phyloP scores from a whole-genome alignment of 257 asterid genomes.

The Verbena officinalis region DNA sequence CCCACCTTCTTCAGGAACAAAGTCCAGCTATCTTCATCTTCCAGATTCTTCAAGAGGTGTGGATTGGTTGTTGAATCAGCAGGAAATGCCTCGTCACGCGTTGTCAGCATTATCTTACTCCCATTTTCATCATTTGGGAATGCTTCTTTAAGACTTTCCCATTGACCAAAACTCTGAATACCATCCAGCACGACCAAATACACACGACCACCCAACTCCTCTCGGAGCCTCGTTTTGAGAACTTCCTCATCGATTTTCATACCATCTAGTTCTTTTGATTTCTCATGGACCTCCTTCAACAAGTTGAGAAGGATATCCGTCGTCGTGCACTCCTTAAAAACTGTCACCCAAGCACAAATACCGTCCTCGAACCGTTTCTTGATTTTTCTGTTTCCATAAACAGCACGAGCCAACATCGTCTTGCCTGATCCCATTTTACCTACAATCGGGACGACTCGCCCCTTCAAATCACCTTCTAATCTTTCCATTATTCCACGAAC shows the following conservation, averaged over 20 bases:
- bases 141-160: constrained; percentile 16
- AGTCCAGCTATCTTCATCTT: constrained; percentile 23
- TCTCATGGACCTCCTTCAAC: constrained; percentile 26
- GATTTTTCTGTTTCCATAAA: constrained; percentile 25
- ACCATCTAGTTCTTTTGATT: constrained; percentile 9
- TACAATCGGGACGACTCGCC: constrained; percentile 20
- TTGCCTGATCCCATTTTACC: constrained; percentile 33
- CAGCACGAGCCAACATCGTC: constrained; percentile 34
- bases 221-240: background rate
- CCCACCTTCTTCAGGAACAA: constrained; percentile 29
- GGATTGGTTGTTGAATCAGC: background rate
- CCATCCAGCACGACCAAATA: constrained; percentile 32
- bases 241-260: background rate
- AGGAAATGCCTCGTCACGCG: background rate
- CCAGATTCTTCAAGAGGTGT: constrained; percentile 3
- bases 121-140: constrained; percentile 12
- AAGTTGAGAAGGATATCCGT: constrained; percentile 21
- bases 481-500: background rate
- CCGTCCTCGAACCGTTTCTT: constrained; percentile 9
- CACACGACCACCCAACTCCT: background rate
- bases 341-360: constrained; percentile 21
- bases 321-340: constrained; percentile 17
- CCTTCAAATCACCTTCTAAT: background rate
- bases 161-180: constrained; percentile 13
- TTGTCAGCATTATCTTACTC: constrained; percentile 28